Conservation (phyloP, 1,139 yeast genomes). For the Protomyces macrosporus region DNA sequence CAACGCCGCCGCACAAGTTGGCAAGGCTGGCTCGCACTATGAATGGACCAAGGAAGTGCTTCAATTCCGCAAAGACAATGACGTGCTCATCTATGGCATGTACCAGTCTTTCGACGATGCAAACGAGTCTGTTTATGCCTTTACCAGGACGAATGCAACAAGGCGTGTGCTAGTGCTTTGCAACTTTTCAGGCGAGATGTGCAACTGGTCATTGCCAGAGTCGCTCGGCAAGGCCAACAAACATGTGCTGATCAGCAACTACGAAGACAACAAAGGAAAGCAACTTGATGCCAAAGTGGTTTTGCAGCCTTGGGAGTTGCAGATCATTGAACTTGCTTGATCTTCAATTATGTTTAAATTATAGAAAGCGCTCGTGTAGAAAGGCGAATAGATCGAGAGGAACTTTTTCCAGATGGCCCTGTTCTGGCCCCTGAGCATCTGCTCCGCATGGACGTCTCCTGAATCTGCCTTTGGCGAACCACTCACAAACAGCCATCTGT, state of each 20-base stretch:
- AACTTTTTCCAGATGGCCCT: too few relatives aligned
- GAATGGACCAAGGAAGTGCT: constrained; percentile 48
- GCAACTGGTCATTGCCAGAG: neutral
- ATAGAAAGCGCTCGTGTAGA: too few relatives aligned
- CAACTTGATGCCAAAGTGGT: neutral
- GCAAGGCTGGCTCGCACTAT: constrained; percentile 48
- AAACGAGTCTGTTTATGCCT: constrained; percentile 23
- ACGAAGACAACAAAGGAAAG: neutral
- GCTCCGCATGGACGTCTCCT: too few relatives aligned
- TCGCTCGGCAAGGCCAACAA: neutral
- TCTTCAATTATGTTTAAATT: too few relatives aligned
- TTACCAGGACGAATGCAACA: neutral
- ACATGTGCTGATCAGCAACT: neutral
- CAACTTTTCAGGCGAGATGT: constrained; percentile 6
- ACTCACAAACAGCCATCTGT: too few relatives aligned
- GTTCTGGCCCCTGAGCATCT: too few relatives aligned
- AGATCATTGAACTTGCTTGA: neutral
- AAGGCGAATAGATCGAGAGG: too few relatives aligned
- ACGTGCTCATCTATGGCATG: constrained; percentile 46
- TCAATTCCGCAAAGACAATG: constrained; percentile 44
- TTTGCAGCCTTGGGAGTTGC: neutral
- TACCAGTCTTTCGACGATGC: constrained; percentile 35
- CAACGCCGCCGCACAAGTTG: constrained; percentile 48
- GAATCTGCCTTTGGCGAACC: too few relatives aligned
- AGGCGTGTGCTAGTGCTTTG: constrained; percentile 1